These are phyloP conservation scores for Colletotrichum sp. DNA, from an alignment of 2,329 filamentous ascomycete species.

Conservation along the genomic window DNA sequence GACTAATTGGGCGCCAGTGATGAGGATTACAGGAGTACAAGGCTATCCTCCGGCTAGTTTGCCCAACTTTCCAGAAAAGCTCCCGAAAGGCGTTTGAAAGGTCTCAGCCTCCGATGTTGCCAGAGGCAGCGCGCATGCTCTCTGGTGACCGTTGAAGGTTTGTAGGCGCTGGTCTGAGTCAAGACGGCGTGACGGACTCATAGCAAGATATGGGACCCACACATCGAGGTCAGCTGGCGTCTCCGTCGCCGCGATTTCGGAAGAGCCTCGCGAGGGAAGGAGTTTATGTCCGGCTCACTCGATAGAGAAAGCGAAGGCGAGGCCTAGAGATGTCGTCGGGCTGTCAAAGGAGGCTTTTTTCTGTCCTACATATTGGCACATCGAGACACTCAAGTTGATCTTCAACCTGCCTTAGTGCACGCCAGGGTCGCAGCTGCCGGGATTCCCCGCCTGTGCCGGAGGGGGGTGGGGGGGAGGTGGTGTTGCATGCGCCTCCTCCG, in stretches of 20 bases:
- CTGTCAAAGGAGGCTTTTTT: background rate
- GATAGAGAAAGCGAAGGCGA: background rate
- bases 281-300: background rate
- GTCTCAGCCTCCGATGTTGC: background rate
- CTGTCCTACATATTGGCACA: background rate
- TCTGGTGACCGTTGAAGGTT: background rate
- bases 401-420: background rate
- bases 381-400: background rate
- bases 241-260: background rate
- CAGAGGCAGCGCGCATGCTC: background rate
- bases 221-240: background rate
- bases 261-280: background rate
- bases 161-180: background rate
- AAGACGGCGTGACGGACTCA: constrained; percentile 1
- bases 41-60: background rate
- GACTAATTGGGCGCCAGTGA: background rate
- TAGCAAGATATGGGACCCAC: background rate
- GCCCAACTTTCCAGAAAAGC: background rate
- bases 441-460: background rate
- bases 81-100: background rate
- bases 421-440: background rate
- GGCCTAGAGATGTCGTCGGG: background rate
- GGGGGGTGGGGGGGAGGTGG: background rate
- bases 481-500: background rate
- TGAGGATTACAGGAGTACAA: background rate